Evolutionary conservation across 768 basidiomycete genomes (phyloP), one percentile per base, ranked within the genome.

Genomic region (Tricholoma furcatifolium): DNA sequence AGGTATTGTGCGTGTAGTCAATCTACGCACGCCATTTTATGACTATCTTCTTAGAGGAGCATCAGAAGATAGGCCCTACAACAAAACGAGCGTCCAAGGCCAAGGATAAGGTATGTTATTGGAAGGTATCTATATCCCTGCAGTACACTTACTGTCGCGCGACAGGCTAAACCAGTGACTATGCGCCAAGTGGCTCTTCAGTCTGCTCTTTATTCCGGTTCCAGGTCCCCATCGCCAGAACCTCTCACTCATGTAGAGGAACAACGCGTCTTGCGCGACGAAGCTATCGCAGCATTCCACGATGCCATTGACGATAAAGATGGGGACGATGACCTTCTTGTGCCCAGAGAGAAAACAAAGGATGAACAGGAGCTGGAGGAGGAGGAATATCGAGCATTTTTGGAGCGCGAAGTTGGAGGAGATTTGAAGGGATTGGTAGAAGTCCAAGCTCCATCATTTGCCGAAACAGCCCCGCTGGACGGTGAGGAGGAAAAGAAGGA

Each of bases 281-380:
- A 97, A 66, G 93, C 91, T 0, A 90, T 92, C 20, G 77, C 84
- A 1, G 95, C 89, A 0, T 98, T 99, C 69, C 85, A 89, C 51
- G 51, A 58, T 24, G 73, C 73, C 20, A 59, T 71, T 1, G 74
- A 73, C 11, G 63, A 68, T 10, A 67, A 61, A 3, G 68, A 63
- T 31, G 27, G 27, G 27, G 77, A 62, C 17, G 77, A 74, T 27
- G 77, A 82, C 34, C 67, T 95, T 1, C 78, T 97, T 12, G 71
- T 89, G 6, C 83, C 82, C 2, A 78, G 91, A 34, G 86, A 87
- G 53, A 90, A 86, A 68, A 88, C 85, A 0, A 80, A 83, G 58
- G 90, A 91, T 52, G 91, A 95, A 67, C 60, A 79, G 2, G 84
- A 88, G 60, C 60, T 67, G 38, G 93, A 97, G 60, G 91, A 91